Evolutionary conservation across 805 yeast species (phyloP), one percentile per base, ranked within the genome.

Genomic region (Kodamaea kakaduensis): DNA sequence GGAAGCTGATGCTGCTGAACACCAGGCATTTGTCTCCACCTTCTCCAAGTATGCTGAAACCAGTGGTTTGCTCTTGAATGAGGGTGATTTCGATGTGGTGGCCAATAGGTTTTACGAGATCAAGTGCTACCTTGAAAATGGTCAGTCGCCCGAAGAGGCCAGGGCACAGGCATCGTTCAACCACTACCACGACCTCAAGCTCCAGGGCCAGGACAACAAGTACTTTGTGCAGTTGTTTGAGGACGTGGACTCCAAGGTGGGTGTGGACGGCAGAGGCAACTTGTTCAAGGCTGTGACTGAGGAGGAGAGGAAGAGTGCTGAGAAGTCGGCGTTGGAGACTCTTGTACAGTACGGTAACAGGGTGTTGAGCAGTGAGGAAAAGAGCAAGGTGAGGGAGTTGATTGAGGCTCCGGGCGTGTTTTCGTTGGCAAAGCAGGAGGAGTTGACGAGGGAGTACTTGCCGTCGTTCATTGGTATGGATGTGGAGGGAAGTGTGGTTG

Each of bases 131-230:
- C 47, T 79, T 36, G 69, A 69, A 44, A 77, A 77, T 43, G 94
- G 90, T n/a, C 67, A 73, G 43, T 29, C 69, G 0, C 38, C 68
- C 13, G 60, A 57, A 13, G 87, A 78, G 38, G 81, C 95, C 2
- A 70, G 70, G 46, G 64, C 61, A 28, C 77, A 78, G 41, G 69
- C 85, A 1, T 77, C 81, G 14, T 69, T 61, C 48, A 72, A 75
- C 47, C 55, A 68, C 36, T 46, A 69, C 9, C 70, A 70, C 45
- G 71, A 71, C 29, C 45, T 65, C 19, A 65, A 67, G 32, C 57
- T 79, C 41, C 44, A 56, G 8, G 42, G 57, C n/a, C 59, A 61
- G 36, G 62, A 59, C 2, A 71, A 69, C 38, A 43, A 71, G 3
- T 47, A 60, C 9, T 78, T 75, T 43, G 31, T 53, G 5, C 46